A percentile compares a stretch with the other conserved stretches of the same genome.
Conservation (phyloP, 2,329 filamentous ascomycete species). For the Cercospora canescens region DNA sequence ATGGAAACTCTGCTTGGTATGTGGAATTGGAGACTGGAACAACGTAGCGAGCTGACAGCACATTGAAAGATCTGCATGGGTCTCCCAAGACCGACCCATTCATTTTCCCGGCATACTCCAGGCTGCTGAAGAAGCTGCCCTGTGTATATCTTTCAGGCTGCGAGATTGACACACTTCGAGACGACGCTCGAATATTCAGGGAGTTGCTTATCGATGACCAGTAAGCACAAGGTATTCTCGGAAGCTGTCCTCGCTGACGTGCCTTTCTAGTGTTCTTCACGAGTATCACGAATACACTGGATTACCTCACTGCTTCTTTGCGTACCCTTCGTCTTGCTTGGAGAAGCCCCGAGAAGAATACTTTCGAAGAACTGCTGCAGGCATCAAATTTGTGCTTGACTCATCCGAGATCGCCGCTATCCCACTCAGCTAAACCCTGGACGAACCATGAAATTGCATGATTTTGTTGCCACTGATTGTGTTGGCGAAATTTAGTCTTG, state of each 20-base stretch:
- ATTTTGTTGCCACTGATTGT: background rate
- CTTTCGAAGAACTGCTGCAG: slow-evolving; percentile 17
- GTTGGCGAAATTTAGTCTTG: background rate
- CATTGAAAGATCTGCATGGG: slow-evolving; percentile 4
- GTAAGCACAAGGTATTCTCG: slow-evolving; percentile 2
- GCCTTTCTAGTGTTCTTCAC: slow-evolving; percentile 13
- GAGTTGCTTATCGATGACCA: slow-evolving; percentile 14
- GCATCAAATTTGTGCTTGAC: slow-evolving; percentile 17
- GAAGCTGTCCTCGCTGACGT: background rate
- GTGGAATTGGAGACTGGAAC: background rate
- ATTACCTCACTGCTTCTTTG: slow-evolving; percentile 23
- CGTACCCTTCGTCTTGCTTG: slow-evolving; percentile 14
- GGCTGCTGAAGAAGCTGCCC: slow-evolving; percentile 19
- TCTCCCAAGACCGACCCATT: slow-evolving; percentile 17
- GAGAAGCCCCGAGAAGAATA: slow-evolving; percentile 13
- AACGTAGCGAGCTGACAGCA: background rate
- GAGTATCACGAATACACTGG: slow-evolving; percentile 17
- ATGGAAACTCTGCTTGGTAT: slow-evolving; percentile 18
- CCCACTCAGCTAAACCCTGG: slow-evolving; percentile 6
- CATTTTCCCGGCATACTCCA: slow-evolving; percentile 33
- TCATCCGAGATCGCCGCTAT: slow-evolving; percentile 7
- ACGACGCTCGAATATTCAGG: slow-evolving; percentile 18
- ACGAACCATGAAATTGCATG: background rate
- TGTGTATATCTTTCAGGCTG: slow-evolving; percentile 17
- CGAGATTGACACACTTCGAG: slow-evolving; percentile 19